phyloP scores from a whole-genome alignment of 2,329 filamentous ascomycete genomes.

The Graphilbum sp. region DNA sequence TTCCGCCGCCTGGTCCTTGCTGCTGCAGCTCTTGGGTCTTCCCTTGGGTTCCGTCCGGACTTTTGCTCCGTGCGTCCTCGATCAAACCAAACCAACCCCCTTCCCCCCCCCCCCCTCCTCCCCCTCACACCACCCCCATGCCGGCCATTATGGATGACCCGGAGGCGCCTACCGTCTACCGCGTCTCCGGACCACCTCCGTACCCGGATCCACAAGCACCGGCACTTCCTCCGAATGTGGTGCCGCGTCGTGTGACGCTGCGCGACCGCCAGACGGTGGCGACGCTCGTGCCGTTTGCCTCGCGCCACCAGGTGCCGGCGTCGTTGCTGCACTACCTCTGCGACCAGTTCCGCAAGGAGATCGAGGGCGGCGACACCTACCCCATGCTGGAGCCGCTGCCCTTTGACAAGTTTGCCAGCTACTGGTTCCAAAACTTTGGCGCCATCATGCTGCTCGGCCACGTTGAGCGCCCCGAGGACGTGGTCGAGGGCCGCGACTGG shows the following conservation, averaged over 20 bases:
- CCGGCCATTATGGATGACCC: slow-evolving; percentile 69
- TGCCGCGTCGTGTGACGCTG: slow-evolving; percentile 62
- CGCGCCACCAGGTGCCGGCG: slow-evolving; percentile 58
- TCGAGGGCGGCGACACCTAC: slow-evolving; percentile 83
- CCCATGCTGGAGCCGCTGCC: slow-evolving; percentile 68
- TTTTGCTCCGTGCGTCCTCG: no score
- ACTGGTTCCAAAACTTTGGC: slow-evolving; percentile 86
- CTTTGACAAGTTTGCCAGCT: slow-evolving; percentile 57
- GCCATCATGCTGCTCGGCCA: slow-evolving; percentile 76
- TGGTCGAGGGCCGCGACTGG: slow-evolving; percentile 53
- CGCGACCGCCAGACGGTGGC: slow-evolving; percentile 72
- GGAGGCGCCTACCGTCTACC: slow-evolving; percentile 51
- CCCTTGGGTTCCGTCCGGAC: no score
- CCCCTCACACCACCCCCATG: no score
- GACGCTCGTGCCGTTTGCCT: slow-evolving; percentile 68
- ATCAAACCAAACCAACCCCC: no score
- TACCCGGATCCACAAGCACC: slow-evolving; percentile 46
- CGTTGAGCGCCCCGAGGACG: slow-evolving; percentile 43
- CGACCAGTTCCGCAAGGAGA: slow-evolving; percentile 76
- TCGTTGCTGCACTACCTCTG: slow-evolving; percentile 63
- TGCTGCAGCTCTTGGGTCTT: no score
- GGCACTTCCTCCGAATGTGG: slow-evolving; percentile 50
- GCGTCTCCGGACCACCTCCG: slow-evolving; percentile 48
- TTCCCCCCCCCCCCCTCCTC: no score
- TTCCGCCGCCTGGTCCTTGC: no score